Evolutionary conservation across 2,329 filamentous ascomycete genomes (phyloP), one percentile per base, ranked within the genome.

Genomic region (Rasamsonia emersonii): DNA sequence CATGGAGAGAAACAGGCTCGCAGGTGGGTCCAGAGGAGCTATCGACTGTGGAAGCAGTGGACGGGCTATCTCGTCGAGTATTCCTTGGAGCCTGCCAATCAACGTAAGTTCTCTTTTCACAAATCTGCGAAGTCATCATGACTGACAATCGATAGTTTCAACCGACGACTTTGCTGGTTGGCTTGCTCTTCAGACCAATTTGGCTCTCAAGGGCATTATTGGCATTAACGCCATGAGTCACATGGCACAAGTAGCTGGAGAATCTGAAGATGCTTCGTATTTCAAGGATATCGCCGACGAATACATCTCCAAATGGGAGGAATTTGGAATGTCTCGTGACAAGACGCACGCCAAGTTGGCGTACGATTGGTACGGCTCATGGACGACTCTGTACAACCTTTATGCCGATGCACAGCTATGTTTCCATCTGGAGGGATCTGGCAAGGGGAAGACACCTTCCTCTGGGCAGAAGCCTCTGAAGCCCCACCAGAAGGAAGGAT

Each of bases 111-210:
- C 4, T 18, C 17, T 21, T n/a, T n/a, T n/a, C n/a, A n/a, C n/a
- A n/a, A n/a, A n/a, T n/a, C n/a, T n/a, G n/a, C n/a, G n/a, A n/a
- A n/a, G n/a, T n/a, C n/a, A n/a, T n/a, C n/a, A n/a, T n/a, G n/a
- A n/a, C n/a, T n/a, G n/a, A n/a, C n/a, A n/a, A n/a, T n/a, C n/a
- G n/a, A n/a, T 34, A 73, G 69, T 91, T 10, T 86, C 78, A 13
- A 91, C 84, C 1, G 84, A 91, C 49, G 84, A 91, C 50, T 91
- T 89, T 53, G 83, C 84, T 2, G 84, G 84, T 24, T 79, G 79
- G 55, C 67, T 86, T 13, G 73, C 78, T 4, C 77, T 88, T 41
- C 83, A 89, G 54, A 88, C 82, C 2, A 88, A 91, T 49, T 66
- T 91, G 14, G 84, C 83, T 0, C 67, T 91, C 39, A 91, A 91